Evolutionary conservation across 148 eudicot genomes (phyloP).

Genomic region (Amaranthus hypochondriacus): DNA sequence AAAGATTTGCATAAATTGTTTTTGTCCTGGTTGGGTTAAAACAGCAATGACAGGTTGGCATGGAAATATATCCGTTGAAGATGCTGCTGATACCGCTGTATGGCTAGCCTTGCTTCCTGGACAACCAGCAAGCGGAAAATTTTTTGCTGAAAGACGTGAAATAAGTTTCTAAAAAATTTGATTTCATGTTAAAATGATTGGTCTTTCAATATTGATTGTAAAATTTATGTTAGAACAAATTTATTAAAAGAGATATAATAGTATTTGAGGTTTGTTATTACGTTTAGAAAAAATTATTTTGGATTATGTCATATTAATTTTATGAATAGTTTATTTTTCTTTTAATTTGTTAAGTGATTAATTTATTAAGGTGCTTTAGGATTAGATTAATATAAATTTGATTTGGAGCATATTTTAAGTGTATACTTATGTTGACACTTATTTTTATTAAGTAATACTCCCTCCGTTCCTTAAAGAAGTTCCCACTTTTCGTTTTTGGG

Average conservation of each 20-base stretch:
- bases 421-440: too few species aligned
- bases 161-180: conserved; percentile 41
- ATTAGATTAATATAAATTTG: too few species aligned
- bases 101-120: conserved; percentile 89
- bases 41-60: conserved; percentile 96
- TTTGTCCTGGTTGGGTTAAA: conserved; percentile 96
- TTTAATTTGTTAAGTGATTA: too few species aligned
- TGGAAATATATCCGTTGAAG: conserved; percentile 72
- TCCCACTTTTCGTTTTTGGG: too few species aligned
- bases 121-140: conserved; percentile 58
- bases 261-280: neutral
- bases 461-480: too few species aligned
- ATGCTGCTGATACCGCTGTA: conserved; percentile 92
- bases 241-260: neutral
- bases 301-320: too few species aligned
- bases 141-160: conserved; percentile 89
- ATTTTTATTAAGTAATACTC: too few species aligned
- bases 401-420: too few species aligned
- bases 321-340: too few species aligned
- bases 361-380: too few species aligned
- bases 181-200: neutral
- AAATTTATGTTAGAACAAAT: neutral
- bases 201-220: neutral
- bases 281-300: too few species aligned
- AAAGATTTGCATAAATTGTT: conserved; percentile 72